phyloP scores from a whole-genome alignment of 805 yeast genomes.

The Wickerhamomyces xylosicus region DNA sequence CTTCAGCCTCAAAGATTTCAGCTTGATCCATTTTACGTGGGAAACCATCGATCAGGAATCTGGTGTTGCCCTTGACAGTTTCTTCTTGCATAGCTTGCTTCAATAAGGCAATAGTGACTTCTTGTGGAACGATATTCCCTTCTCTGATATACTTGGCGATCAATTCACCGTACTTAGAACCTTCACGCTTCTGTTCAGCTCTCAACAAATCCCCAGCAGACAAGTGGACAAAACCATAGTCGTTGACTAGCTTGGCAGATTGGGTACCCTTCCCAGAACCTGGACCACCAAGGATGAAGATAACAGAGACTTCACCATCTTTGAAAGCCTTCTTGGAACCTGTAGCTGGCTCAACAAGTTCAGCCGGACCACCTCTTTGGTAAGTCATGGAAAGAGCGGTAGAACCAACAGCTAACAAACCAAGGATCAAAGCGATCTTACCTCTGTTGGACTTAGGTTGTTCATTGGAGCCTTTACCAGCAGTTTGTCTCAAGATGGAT shows the following conservation, averaged over 20 bases:
- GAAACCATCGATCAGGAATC: constrained; percentile 87
- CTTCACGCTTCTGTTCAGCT: constrained; percentile 79
- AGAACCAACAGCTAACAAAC: constrained; percentile 37
- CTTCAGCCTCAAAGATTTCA: constrained; percentile 71
- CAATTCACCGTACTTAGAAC: constrained; percentile 76
- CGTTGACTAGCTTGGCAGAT: constrained; percentile 73
- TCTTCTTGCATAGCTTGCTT: constrained; percentile 65
- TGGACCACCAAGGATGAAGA: constrained; percentile 94
- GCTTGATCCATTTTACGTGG: constrained; percentile 99
- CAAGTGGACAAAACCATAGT: constrained; percentile 75
- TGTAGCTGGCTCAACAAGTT: constrained; percentile 29
- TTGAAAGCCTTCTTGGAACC: constrained; percentile 34
- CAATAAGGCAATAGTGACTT: constrained; percentile 74
- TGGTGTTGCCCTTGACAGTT: constrained; percentile 34
- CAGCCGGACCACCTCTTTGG: constrained; percentile 33
- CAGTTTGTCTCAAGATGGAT: neutral
- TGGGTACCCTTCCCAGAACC: constrained; percentile 98
- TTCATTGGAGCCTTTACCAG: no score
- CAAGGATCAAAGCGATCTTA: constrained; percentile 27
- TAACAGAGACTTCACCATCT: constrained; percentile 60
- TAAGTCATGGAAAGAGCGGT: constrained; percentile 32
- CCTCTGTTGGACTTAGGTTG: constrained; percentile 16
- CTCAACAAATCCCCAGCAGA: constrained; percentile 95
- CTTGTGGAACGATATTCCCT: constrained; percentile 90
- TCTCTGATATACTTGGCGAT: constrained; percentile 78